Evolutionary conservation across 805 yeast species (phyloP), one percentile per base, ranked within the genome.

Genomic region (Saitoella complicata): DNA sequence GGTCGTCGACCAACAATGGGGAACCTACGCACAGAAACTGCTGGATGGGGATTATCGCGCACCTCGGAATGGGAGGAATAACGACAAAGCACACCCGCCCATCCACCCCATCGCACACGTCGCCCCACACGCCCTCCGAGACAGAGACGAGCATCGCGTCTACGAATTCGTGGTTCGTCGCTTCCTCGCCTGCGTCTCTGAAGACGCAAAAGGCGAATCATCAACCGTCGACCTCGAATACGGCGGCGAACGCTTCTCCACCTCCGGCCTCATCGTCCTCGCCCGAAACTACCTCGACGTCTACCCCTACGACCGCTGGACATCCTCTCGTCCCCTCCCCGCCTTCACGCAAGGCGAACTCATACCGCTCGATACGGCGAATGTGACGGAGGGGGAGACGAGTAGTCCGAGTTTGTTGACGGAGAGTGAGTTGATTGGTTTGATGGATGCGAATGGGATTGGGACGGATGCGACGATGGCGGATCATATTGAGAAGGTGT

Each of bases 391-490:
- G 12, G 95, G 97, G 0, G 70, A 71, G 45, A 91, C 98, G 0
- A 57, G 78, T 0, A 77, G 96, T 0, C 98, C 99, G 0, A 61
- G 64, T 31, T 80, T 76, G 44, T 71, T 91, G 69, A 88, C 97
- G 0, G 99, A 91, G 59, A 71, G 95, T 0, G 98, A 88, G 57
- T 68, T 91, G 21, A 85, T 91, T 62, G 79, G 84, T 7, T 64
- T 91, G 40, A 91, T 91, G 99, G 97, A 93, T 64, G 82, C 77
- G 7, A 91, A 91, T 60, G 97, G 97, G 0, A 91, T 91, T 39
- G 99, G 99, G 2, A 91, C 99, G 0, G 99, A 91, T 65, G 99
- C 99, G 0, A 91, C 99, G 0, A 93, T 91, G 61, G 98, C 97
- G 0, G 98, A 91, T 38, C 99, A 91, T 61, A 91, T 91, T 36